phyloP scores from a whole-genome alignment of 305 asterid species.

The Fraxinus sp. region DNA sequence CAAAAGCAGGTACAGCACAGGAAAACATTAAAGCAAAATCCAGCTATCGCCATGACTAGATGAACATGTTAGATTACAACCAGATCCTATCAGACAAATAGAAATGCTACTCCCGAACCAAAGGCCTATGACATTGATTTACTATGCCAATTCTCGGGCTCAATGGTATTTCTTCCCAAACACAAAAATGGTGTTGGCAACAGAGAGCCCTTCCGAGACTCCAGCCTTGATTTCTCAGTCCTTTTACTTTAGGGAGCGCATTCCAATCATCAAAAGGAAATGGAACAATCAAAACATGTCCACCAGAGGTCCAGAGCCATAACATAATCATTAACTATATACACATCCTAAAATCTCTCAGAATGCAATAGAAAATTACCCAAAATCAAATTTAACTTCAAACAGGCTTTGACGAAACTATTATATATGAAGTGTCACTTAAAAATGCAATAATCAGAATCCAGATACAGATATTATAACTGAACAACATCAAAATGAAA shows the following conservation, averaged over 20 bases:
- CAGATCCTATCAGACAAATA: constrained; percentile 32
- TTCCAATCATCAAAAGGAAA: constrained; percentile 39
- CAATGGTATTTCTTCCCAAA: constrained; percentile 55
- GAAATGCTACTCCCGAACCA: constrained; percentile 68
- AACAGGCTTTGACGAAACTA: background rate
- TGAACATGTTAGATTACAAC: constrained; percentile 6
- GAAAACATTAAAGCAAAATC: background rate
- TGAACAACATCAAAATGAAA: background rate
- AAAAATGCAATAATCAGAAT: background rate
- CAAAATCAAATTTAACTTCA: background rate
- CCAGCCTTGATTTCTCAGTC: constrained; percentile 75
- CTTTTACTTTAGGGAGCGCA: constrained; percentile 39
- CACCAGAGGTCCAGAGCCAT: constrained; percentile 10
- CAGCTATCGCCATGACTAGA: background rate
- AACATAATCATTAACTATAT: background rate
- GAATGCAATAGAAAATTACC: background rate
- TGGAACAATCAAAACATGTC: constrained; percentile 22
- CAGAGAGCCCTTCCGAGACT: constrained; percentile 63
- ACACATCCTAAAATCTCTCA: background rate
- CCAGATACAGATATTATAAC: background rate
- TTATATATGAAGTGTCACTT: background rate
- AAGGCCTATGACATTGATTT: constrained; percentile 80
- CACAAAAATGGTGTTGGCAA: constrained; percentile 34
- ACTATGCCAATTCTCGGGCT: constrained; percentile 81
- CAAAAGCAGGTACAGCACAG: background rate